Conservation (phyloP, 1,139 yeast genomes). For the Magnusiomyces suaveolens region DNA sequence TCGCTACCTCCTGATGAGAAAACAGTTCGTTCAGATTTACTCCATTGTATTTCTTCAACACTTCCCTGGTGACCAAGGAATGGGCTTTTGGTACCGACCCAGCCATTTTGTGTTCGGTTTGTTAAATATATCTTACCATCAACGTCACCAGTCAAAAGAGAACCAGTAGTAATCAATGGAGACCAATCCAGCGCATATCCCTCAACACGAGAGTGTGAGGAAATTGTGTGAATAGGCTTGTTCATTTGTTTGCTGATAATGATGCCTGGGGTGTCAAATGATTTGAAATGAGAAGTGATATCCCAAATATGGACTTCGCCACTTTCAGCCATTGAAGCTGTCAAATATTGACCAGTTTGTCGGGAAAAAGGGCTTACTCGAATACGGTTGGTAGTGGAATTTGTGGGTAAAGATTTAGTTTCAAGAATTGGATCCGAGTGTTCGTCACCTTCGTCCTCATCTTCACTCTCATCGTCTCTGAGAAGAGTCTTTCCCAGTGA, state of each 20-base stretch:
- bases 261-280: conserved; percentile 83
- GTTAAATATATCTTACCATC: conserved; percentile 76
- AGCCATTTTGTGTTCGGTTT: conserved; percentile 61
- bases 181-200: conserved; percentile 98
- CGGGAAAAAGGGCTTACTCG: conserved; percentile 73
- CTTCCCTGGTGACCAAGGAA: conserved; percentile 51
- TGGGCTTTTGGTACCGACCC: conserved; percentile 83
- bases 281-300: conserved; percentile 64
- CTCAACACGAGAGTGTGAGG: conserved; percentile 87
- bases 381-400: conserved; percentile 79
- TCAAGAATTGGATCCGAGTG: conserved; percentile 81
- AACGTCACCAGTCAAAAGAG: conserved; percentile 81
- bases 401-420: conserved; percentile 65
- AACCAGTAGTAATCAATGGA: conserved; percentile 69
- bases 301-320: conserved; percentile 88
- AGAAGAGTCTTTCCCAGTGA: conserved; percentile 77
- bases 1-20: conserved; percentile 91
- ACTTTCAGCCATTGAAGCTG: conserved; percentile 82
- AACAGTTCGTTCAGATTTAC: conserved; percentile 81
- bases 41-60: conserved; percentile 96
- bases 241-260: conserved; percentile 67
- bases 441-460: conserved; percentile 61
- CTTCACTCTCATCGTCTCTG: conserved; percentile 64
- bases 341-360: conserved; percentile 69
- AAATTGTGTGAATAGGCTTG: conserved; percentile 76